Conservation (phyloP, 148 eudicot genomes). For the Rhododendron molle region DNA sequence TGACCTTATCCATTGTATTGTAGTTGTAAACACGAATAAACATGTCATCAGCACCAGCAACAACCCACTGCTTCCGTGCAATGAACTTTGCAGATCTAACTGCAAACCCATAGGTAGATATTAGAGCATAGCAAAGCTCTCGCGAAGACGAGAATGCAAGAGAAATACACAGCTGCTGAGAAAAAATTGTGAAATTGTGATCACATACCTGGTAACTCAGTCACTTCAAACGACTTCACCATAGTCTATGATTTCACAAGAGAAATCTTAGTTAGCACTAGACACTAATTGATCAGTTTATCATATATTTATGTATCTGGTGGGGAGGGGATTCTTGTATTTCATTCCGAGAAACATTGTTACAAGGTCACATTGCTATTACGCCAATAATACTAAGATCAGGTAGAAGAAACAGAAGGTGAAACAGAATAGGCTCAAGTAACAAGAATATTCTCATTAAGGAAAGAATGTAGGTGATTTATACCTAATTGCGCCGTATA, state of each 20-base stretch:
- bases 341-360: background rate
- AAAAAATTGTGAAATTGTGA: background rate
- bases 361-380: background rate
- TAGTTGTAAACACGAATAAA: slow-evolving; percentile 80
- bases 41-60: slow-evolving; percentile 95
- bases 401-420: background rate
- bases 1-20: slow-evolving; percentile 84
- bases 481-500: background rate
- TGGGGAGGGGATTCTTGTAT: background rate
- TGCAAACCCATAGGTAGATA: slow-evolving; percentile 28
- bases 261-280: background rate
- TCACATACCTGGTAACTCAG: slow-evolving; percentile 46
- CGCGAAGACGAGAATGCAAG: slow-evolving; percentile 11
- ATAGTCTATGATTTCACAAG: slow-evolving; percentile 32
- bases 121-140: slow-evolving; percentile 2
- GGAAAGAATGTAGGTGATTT: background rate
- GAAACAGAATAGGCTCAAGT: background rate
- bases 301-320: background rate
- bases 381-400: background rate
- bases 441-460: background rate
- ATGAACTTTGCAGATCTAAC: slow-evolving; percentile 85
- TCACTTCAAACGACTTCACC: slow-evolving; percentile 56
- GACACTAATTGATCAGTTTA: background rate
- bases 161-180: background rate
- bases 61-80: slow-evolving; percentile 90